Percentiles rank a stretch among this genome's conserved stretches.
phyloP scores from a whole-genome alignment of 2,329 filamentous ascomycete species.

The Aspergillus melleus region DNA sequence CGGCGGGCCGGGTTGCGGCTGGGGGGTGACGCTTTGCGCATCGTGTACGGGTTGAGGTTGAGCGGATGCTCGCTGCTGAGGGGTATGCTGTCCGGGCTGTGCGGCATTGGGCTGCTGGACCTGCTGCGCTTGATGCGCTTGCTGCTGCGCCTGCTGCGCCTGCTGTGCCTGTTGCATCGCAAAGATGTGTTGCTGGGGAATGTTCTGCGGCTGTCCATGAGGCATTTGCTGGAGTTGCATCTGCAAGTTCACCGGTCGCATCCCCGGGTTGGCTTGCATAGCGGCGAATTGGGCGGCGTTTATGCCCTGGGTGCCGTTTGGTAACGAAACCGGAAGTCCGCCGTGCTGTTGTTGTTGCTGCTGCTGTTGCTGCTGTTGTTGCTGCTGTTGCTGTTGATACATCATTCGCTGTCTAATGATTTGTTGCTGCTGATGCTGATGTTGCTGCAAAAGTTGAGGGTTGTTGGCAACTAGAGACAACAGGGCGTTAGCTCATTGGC shows the following conservation, averaged over 20 bases:
- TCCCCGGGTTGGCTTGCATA: conserved; percentile 43
- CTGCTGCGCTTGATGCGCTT: conserved; percentile 30
- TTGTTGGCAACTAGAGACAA: conserved; percentile 38
- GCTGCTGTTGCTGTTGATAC: conserved; percentile 32
- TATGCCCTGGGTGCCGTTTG: conserved; percentile 42
- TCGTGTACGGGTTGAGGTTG: conserved; percentile 46
- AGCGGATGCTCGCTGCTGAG: conserved; percentile 42
- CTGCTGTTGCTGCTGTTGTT: conserved; percentile 34
- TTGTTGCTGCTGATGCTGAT: conserved; percentile 39
- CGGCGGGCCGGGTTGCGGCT: conserved; percentile 44
- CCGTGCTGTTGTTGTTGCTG: conserved; percentile 37
- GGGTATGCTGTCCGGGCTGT: conserved; percentile 41
- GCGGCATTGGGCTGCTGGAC: conserved; percentile 28
- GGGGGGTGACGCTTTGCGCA: conserved; percentile 42
- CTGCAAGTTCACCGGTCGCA: conserved; percentile 40
- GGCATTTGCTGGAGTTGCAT: conserved; percentile 45
- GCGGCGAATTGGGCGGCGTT: conserved; percentile 45
- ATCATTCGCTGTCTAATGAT: conserved; percentile 37
- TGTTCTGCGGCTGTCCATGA: conserved; percentile 41
- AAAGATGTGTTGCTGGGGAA: conserved; percentile 45
- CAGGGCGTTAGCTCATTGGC: background rate
- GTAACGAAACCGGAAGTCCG: conserved; percentile 41
- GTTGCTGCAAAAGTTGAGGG: conserved; percentile 46
- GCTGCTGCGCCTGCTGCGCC: conserved; percentile 33
- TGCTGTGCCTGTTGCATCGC: conserved; percentile 34